A percentile compares a stretch with the other conserved stretches of the same genome.
Evolutionary conservation across 2,329 filamentous ascomycete genomes (phyloP).

Genomic region (Ceratocystis papillata): DNA sequence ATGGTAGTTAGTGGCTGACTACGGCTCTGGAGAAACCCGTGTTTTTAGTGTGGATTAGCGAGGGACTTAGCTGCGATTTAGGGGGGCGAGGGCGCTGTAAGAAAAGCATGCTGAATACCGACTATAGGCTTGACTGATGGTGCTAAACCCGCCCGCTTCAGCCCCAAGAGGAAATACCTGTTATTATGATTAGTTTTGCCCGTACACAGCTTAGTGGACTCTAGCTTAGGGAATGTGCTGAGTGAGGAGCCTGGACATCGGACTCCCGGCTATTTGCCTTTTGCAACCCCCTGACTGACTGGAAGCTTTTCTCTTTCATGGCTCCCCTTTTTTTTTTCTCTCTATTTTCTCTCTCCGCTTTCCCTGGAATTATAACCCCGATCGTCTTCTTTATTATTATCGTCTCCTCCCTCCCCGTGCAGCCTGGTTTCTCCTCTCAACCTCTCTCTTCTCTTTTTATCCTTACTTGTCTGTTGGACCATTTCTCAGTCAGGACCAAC

Average conservation of each 20-base stretch:
- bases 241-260: not conserved
- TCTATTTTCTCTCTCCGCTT: conserved; percentile 7
- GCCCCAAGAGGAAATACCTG: not conserved
- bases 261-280: conserved; percentile 1
- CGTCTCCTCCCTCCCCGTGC: not conserved
- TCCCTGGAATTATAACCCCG: not conserved
- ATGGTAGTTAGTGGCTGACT: not conserved
- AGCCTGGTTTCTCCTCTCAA: not conserved
- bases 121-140: not conserved
- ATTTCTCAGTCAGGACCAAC: not conserved
- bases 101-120: not conserved
- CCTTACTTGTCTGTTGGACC: not conserved
- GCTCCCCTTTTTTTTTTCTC: conserved; percentile 11
- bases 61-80: not conserved
- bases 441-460: conserved; percentile 2
- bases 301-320: conserved; percentile 8
- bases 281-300: not conserved
- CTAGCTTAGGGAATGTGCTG: not conserved
- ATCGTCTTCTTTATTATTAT: conserved; percentile 15
- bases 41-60: not conserved
- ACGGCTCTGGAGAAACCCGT: conserved; percentile 2
- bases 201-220: not conserved
- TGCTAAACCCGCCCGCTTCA: not conserved
- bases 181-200: too few relatives aligned
- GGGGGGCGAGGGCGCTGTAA: not conserved